These are phyloP conservation scores for Yueomyces sinensis DNA, from an alignment of 805 yeast genomes.

Conservation along the genomic window DNA sequence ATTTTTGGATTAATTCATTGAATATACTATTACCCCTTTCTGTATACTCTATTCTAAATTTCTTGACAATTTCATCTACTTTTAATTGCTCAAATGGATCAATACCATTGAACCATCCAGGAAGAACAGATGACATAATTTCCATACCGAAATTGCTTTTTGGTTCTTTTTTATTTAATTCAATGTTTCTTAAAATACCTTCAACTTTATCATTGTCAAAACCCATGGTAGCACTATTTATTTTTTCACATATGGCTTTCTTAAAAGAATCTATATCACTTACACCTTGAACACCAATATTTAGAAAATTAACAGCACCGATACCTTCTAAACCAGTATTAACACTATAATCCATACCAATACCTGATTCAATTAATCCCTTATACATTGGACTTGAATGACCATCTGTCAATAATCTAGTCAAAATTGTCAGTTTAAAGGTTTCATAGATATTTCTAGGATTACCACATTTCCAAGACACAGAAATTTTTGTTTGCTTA, in stretches of 20 bases:
- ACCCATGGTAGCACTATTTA: slow-evolving; percentile 32
- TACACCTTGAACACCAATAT: slow-evolving; percentile 77
- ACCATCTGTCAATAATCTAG: slow-evolving; percentile 70
- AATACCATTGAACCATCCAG: slow-evolving; percentile 74
- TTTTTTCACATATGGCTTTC: slow-evolving; percentile 31
- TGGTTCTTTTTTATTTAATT: slow-evolving; percentile 70
- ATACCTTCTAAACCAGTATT: slow-evolving; percentile 81
- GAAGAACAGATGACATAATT: slow-evolving; percentile 56
- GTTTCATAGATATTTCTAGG: slow-evolving; percentile 59
- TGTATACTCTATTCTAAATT: slow-evolving; percentile 50
- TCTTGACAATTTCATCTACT: slow-evolving; percentile 44
- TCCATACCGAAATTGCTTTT: slow-evolving; percentile 84
- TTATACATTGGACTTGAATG: slow-evolving; percentile 87
- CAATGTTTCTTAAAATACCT: slow-evolving; percentile 82
- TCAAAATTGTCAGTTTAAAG: slow-evolving; percentile 57
- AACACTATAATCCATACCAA: slow-evolving; percentile 75
- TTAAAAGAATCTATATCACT: slow-evolving; percentile 36
- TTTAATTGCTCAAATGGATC: slow-evolving; percentile 61
- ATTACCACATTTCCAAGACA: slow-evolving; percentile 80
- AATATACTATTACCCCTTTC: slow-evolving; percentile 44
- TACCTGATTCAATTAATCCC: slow-evolving; percentile 69
- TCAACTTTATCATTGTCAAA: slow-evolving; percentile 53
- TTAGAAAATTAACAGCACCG: slow-evolving; percentile 63
- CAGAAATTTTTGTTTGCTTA: slow-evolving; percentile 63
- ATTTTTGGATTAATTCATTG: slow-evolving; percentile 40